Evolutionary conservation across 495 filamentous ascomycete species (phyloP).

Genomic region (Echria macrotheca): DNA sequence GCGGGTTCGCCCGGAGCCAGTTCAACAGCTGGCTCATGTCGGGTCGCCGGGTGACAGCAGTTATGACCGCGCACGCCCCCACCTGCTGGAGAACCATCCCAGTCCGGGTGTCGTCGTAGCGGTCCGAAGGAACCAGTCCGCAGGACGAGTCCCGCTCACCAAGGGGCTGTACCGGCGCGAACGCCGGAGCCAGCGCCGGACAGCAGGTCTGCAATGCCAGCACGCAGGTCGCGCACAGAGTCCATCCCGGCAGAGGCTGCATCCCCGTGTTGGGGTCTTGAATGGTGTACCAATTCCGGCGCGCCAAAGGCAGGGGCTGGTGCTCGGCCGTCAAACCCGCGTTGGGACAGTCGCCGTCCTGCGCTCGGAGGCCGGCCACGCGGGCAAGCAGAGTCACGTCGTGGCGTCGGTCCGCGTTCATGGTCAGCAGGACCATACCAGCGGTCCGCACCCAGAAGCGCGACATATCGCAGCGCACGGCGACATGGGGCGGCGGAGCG

Average conservation of each 20-base stretch:
- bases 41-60: background rate
- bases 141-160: background rate
- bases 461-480: constrained; percentile 12
- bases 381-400: constrained; percentile 4
- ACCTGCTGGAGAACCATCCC: constrained; percentile 2
- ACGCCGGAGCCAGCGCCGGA: constrained; percentile 1
- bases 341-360: constrained; percentile 10
- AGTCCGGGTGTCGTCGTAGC: constrained; percentile 11
- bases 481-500: background rate
- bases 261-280: background rate
- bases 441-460: constrained; percentile 12
- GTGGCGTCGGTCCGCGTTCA: constrained; percentile 9
- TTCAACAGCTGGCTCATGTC: constrained; percentile 3
- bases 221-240: constrained; percentile 7
- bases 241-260: constrained; percentile 8
- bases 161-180: background rate
- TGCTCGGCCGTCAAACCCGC: background rate
- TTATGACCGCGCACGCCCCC: background rate
- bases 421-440: constrained; percentile 10
- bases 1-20: constrained; percentile 9
- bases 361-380: background rate
- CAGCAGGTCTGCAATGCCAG: constrained; percentile 9
- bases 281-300: background rate
- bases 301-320: background rate
- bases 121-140: constrained; percentile 8